These are phyloP conservation scores for Boletus pseudopeckii DNA, from an alignment of 768 basidiomycete species.

Conservation along the genomic window DNA sequence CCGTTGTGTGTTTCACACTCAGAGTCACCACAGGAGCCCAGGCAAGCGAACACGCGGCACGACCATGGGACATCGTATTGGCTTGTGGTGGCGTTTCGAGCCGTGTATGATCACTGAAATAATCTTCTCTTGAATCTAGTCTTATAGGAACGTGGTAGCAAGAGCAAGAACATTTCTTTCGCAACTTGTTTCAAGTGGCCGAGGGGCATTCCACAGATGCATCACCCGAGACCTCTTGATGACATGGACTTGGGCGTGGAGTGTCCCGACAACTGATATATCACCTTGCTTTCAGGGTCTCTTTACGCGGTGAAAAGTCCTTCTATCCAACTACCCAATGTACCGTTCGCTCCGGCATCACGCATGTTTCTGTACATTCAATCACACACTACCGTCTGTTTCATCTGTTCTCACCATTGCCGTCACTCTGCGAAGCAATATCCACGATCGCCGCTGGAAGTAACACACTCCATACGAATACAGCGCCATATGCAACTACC, in stretches of 20 bases:
- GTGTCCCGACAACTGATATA: background rate
- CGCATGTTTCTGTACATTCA: background rate
- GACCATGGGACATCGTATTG: background rate
- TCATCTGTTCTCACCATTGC: background rate
- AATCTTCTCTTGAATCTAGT: no score
- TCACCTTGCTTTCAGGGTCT: background rate
- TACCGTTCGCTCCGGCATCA: background rate
- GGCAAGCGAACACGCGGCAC: background rate
- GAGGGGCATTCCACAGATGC: background rate
- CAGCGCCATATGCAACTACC: no score
- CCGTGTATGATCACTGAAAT: background rate
- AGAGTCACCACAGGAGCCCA: background rate
- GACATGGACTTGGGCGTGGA: background rate
- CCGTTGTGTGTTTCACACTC: background rate
- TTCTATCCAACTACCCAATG: no score
- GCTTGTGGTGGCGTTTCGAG: background rate
- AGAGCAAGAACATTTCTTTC: background rate
- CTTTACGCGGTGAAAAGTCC: background rate
- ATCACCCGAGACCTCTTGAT: no score
- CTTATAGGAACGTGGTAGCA: background rate
- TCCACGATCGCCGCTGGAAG: background rate
- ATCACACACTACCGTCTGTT: no score
- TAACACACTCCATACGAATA: no score
- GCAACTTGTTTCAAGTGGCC: background rate
- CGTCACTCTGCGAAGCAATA: background rate